Evolutionary conservation across 108 stramenopile genomes (phyloP), one percentile per base, ranked within the genome.

Genomic region (Phaeodactylum tricornutum): DNA sequence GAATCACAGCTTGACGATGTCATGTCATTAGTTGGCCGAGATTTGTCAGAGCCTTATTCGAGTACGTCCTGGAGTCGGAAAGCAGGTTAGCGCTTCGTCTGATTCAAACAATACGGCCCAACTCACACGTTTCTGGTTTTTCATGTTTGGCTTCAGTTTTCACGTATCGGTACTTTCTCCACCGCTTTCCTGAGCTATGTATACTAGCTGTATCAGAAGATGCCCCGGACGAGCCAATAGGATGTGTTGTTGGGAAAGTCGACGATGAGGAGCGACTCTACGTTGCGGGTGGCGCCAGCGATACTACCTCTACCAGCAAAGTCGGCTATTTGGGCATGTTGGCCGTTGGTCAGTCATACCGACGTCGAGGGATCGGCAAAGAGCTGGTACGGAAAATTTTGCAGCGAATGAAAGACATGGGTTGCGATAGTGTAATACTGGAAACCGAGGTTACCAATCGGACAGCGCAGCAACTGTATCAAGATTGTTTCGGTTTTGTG

Each of bases 191-290:
- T 6, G 62, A 82, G 20, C 65, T 92, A 5, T 84, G 83, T 54
- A 87, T 91, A n/a, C 47, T 91, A 2, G 84, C 88, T 14, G 66
- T 81, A 20, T 67, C 79, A 2, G 55, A 53, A 15, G 67, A 62
- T 14, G 48, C 32, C 14, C n/a, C n/a, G n/a, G 48, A 40, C 26
- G 62, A 64, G 43, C 79, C 84, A 7, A 84, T 86, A 45, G 90
- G 85, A n/a, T 92, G 90, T 42, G 81, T 92, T 14, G 83, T 92
- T 3, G 84, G 85, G 27, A 92, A 92, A 56, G 76, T 87, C 34
- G 90, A 92, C 45, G 40, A 43, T 7, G 79, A 76, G 42, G 51
- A 41, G 11, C 14, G 5, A 22, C 8, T 9, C 14, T 7, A 16
- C 16, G 41, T 7, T n/a, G 7, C 41, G 16, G 11, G 15, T 8